Percentiles rank a stretch among this genome's conserved stretches.
These are phyloP conservation scores for Rhodotorula sp. DNA, from an alignment of 1,284 basidiomycete species.

Conservation along the genomic window DNA sequence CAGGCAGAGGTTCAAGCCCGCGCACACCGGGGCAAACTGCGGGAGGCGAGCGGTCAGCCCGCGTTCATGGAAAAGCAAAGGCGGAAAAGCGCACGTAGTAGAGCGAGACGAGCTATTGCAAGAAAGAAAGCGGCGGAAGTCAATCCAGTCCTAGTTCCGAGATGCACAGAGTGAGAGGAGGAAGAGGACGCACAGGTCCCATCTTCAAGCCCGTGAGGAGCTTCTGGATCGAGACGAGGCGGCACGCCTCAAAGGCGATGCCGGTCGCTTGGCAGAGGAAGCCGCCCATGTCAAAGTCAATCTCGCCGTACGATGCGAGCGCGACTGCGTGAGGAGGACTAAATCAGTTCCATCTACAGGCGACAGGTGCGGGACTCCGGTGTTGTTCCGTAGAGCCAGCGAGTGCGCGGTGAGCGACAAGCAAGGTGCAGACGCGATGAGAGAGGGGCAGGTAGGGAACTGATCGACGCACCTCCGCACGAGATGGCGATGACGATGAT, in stretches of 20 bases:
- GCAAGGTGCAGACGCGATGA: too few species aligned
- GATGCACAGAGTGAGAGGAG: too few species aligned
- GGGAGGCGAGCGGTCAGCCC: neutral
- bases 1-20: conserved; percentile 53
- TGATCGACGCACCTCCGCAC: conserved; percentile 46
- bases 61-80: neutral
- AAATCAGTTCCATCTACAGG: too few species aligned
- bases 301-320: conserved; percentile 50
- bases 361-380: too few species aligned
- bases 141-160: too few species aligned
- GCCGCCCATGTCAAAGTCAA: conserved; percentile 50
- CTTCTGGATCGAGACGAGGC: conserved; percentile 57
- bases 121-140: neutral
- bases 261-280: conserved; percentile 56
- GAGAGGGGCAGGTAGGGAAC: neutral
- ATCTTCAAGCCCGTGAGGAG: conserved; percentile 56
- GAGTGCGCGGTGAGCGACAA: too few species aligned
- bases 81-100: conserved; percentile 52
- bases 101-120: conserved; percentile 51
- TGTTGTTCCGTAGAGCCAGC: too few species aligned
- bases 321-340: conserved; percentile 43
- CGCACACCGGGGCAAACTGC: conserved; percentile 49
- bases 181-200: conserved; percentile 48
- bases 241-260: conserved; percentile 55
- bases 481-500: conserved; percentile 55